phyloP scores from a whole-genome alignment of 805 yeast species.

The Aciculoconidium aculeatum region DNA sequence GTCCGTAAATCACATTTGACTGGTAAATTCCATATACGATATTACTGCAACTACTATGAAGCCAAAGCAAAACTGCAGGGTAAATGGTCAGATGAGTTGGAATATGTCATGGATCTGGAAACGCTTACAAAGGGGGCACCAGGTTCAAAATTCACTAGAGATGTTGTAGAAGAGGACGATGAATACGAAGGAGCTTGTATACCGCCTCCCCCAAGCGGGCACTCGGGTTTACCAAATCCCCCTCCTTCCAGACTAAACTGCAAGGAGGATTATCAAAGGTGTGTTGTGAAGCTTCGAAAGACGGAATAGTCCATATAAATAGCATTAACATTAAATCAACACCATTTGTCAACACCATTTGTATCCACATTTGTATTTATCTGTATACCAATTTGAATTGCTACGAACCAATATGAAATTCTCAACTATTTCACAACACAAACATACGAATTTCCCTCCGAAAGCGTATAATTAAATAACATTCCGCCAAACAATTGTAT shows the following conservation, averaged over 20 bases:
- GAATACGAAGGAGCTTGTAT: slow-evolving; percentile 15
- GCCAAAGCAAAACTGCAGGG: slow-evolving; percentile 26
- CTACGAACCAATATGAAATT: no score
- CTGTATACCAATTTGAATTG: no score
- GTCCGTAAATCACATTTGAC: slow-evolving; percentile 74
- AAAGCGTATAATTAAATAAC: no score
- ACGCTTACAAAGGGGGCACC: slow-evolving; percentile 32
- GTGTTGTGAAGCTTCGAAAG: slow-evolving; percentile 9
- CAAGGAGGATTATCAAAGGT: slow-evolving; percentile 19
- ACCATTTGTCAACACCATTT: no score
- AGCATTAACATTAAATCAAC: slow-evolving; percentile 2
- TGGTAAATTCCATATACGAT: slow-evolving; percentile 70
- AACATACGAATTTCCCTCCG: no score
- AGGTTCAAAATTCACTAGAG: slow-evolving; percentile 8
- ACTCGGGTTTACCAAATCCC: slow-evolving; percentile 27
- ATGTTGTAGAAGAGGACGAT: slow-evolving; percentile 15
- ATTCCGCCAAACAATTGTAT: no score
- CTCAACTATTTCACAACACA: no score
- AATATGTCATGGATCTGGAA: slow-evolving; percentile 31
- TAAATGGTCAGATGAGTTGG: slow-evolving; percentile 22
- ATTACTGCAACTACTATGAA: slow-evolving; percentile 73
- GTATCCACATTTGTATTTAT: no score
- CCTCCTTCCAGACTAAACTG: slow-evolving; percentile 25
- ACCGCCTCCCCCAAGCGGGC: slow-evolving; percentile 30
- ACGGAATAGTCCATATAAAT: background rate